Conservation (phyloP, 140 eudicot genomes). For the Flaveria floridana region DNA sequence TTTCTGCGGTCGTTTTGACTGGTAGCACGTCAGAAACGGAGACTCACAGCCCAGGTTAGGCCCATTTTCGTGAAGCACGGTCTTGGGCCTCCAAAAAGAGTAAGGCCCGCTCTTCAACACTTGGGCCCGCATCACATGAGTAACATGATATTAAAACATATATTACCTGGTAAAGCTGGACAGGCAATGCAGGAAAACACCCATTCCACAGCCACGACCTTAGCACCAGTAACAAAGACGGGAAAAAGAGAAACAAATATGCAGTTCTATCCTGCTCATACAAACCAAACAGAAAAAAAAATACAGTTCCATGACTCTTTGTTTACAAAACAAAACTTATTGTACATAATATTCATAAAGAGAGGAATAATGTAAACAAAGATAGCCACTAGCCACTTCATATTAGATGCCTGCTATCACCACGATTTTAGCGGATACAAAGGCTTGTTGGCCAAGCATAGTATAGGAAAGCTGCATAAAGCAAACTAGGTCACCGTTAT, state of each 20-base stretch:
- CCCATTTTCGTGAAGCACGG: no score
- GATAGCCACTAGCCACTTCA: neutral
- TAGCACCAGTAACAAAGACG: slow-evolving; percentile 58
- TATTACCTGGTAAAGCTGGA: slow-evolving; percentile 80
- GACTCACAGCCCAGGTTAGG: no score
- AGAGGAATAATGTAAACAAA: neutral
- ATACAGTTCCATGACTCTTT: neutral
- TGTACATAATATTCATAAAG: neutral
- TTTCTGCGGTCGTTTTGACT: no score
- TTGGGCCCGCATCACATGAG: no score
- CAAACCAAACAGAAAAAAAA: slow-evolving; percentile 2
- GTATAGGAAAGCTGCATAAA: neutral
- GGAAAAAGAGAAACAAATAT: slow-evolving; percentile 62
- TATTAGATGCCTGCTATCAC: neutral
- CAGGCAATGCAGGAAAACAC: slow-evolving; percentile 85
- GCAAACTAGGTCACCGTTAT: neutral
- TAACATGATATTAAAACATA: neutral
- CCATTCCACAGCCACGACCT: slow-evolving; percentile 69
- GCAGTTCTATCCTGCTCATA: slow-evolving; percentile 78
- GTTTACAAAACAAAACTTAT: neutral
- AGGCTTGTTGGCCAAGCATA: neutral
- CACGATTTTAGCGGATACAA: neutral
- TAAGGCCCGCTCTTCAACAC: no score
- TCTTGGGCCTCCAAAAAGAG: no score
- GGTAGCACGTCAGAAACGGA: no score